These are phyloP conservation scores for Poteriospumella lacustris DNA, from an alignment of 108 stramenopile species.

Conservation along the genomic window DNA sequence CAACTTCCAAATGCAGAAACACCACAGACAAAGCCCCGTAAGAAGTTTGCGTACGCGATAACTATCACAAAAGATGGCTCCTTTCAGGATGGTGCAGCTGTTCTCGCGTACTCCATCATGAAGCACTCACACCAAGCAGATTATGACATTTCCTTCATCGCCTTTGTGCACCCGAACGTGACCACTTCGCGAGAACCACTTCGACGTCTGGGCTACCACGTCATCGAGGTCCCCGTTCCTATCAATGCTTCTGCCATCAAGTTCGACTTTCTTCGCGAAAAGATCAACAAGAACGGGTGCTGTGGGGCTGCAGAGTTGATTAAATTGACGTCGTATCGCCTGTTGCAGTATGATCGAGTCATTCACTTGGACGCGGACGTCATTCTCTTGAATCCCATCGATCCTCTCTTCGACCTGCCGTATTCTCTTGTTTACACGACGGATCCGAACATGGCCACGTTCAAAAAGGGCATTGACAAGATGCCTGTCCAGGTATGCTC, in stretches of 20 bases:
- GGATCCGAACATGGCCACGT: slow-evolving; percentile 27
- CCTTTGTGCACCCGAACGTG: slow-evolving; percentile 27
- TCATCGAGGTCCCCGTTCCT: slow-evolving; percentile 23
- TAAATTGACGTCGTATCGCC: slow-evolving; percentile 85
- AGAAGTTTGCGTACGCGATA: slow-evolving; percentile 14
- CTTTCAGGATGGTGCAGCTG: slow-evolving; percentile 29
- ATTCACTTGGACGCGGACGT: slow-evolving; percentile 72
- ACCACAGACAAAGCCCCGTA: too few relatives aligned
- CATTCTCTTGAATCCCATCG: slow-evolving; percentile 3
- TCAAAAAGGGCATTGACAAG: background rate
- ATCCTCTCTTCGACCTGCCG: background rate
- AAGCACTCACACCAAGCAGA: background rate
- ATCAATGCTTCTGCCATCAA: slow-evolving; percentile 9
- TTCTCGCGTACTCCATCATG: slow-evolving; percentile 15
- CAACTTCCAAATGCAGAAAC: too few relatives aligned
- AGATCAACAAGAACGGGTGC: slow-evolving; percentile 67
- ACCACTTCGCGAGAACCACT: background rate
- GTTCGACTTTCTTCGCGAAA: slow-evolving; percentile 3
- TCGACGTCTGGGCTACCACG: background rate
- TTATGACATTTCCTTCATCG: slow-evolving; percentile 1
- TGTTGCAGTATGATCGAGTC: slow-evolving; percentile 74
- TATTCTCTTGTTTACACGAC: slow-evolving; percentile 22
- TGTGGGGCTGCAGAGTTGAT: slow-evolving; percentile 88
- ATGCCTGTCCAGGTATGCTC: slow-evolving; percentile 26
- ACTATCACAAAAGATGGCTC: slow-evolving; percentile 31